Base-by-base conservation (phyloP, 768 basidiomycete genomes). In the Agaricus blazei region DNA sequence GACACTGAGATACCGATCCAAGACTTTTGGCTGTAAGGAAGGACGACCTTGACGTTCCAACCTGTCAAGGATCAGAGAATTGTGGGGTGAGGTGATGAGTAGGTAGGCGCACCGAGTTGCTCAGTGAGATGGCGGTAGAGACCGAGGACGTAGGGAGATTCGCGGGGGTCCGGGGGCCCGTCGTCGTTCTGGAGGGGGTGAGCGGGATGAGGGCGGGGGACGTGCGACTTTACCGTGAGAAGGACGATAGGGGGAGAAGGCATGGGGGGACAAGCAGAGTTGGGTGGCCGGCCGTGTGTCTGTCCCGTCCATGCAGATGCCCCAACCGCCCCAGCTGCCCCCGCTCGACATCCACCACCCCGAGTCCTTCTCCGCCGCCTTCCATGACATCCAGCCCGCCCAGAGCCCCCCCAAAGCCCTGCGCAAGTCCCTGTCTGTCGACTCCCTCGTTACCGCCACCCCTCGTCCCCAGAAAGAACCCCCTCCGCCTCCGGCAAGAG, bases 1-100 rank as follows among this genome's bases (percentile, higher is more conserved):
- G 28, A 23, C 44, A 40, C 65, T 75, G 51, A 11, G 34, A 4
- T 57, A 88, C 90, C 91, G 34, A 93, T 91, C 90, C 91, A 93
- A 37, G 88, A 90, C 67, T 90, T 91, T 65, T 93, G 90, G 9
- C 85, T 75, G 61, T 83, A 88, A 12, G 89, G 89, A 26, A 91
- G 72, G 52, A 91, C 87, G 14, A 91, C 90, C 64, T 82, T 87
- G 38, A 92, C 87, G 62, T 88, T 74, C 85, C 87, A 90, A 12
- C 85, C 89, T 87, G 58, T 34, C 19, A 19, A 19, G 19, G 19
- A 19, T 19, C 19, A 19, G 19, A 19, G 19, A 19, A 19, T 31
- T 8, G 34, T 34, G 34, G 11, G 34, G 34, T 34, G 34, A 34
- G 34, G 31, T 31, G 9, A 11, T 34, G 11, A 34, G 34, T 34